Evolutionary conservation across 2,329 filamentous ascomycete genomes (phyloP), one percentile per base, ranked within the genome.

Genomic region (Teratosphaeria destructans): DNA sequence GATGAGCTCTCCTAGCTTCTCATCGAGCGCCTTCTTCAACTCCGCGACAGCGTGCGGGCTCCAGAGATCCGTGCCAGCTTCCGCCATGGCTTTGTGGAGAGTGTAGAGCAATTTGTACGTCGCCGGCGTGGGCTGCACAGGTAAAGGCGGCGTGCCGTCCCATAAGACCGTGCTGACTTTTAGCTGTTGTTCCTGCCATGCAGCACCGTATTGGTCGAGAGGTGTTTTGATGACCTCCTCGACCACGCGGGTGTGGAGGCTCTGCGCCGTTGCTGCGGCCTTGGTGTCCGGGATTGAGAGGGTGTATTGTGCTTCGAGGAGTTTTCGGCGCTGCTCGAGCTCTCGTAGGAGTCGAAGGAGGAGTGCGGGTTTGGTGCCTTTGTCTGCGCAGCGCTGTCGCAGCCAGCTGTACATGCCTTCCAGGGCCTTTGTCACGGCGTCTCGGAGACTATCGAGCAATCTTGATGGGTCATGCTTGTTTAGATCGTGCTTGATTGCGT

Each of bases 31-130:
- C n/a, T 67, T 70, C 73, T 90, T 94, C 63, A 95, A 68, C 0
- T 77, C 76, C 0, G 67, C 66, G 1, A 92, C 82, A 0, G 89
- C 88, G 2, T 79, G 78, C 2, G 83, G 80, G 57, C 86, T 91
- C 92, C 92, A 97, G 2, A 96, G 73, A 71, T 96, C 93, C 54
- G 82, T 78, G 0, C 92, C 92, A 3, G 82, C 77, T 12, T 80
- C 77, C 3, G 81, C 81, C 90, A 96, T 95, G 5, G 80, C 77
- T 54, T 77, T 75, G 4, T 83, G 82, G 32, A 95, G 70, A 53
- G 79, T 79, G 27, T 84, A 83, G 55, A 96, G 69, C 58, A 95
- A 85, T 61, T 81, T 82, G 69, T 95, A 95, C 0, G 85, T 78
- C 23, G 81, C 79, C 0, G 89, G 85, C 0, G 90, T 93, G 0